phyloP scores from a whole-genome alignment of 2,329 filamentous ascomycete genomes.

The Stylonectria norvegica region DNA sequence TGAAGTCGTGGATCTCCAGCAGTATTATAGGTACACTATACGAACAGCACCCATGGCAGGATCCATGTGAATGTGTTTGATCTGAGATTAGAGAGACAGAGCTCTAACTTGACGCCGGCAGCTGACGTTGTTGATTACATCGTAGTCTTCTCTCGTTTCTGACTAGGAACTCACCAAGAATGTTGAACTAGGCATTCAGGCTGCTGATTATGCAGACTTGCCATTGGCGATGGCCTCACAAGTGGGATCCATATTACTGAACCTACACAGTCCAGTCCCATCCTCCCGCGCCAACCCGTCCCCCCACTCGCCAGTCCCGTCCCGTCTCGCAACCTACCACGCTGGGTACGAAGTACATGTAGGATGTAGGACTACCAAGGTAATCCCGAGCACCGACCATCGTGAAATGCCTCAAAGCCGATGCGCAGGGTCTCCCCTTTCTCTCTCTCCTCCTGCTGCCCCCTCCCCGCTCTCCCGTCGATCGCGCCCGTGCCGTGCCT shows the following conservation, averaged over 20 bases:
- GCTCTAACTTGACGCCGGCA: too few relatives aligned
- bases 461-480: constrained; percentile 3
- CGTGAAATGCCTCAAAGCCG: not conserved
- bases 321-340: too few relatives aligned
- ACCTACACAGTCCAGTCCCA: not conserved
- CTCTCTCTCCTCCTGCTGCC: not conserved
- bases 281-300: not conserved
- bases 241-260: not conserved
- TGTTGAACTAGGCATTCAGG: too few relatives aligned
- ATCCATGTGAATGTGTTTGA: too few relatives aligned
- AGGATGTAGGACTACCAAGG: not conserved
- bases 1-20: too few relatives aligned
- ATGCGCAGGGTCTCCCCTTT: not conserved
- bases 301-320: not conserved
- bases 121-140: too few relatives aligned
- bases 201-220: not conserved
- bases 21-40: too few relatives aligned
- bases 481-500: constrained; percentile 8
- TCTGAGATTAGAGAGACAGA: too few relatives aligned
- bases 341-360: not conserved
- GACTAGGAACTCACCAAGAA: too few relatives aligned
- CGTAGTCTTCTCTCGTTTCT: too few relatives aligned
- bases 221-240: not conserved
- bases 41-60: too few relatives aligned
- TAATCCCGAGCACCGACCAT: not conserved